Evolutionary conservation across 2,329 filamentous ascomycete genomes (phyloP).

Genomic region (Coniochaeta hoffmannii): DNA sequence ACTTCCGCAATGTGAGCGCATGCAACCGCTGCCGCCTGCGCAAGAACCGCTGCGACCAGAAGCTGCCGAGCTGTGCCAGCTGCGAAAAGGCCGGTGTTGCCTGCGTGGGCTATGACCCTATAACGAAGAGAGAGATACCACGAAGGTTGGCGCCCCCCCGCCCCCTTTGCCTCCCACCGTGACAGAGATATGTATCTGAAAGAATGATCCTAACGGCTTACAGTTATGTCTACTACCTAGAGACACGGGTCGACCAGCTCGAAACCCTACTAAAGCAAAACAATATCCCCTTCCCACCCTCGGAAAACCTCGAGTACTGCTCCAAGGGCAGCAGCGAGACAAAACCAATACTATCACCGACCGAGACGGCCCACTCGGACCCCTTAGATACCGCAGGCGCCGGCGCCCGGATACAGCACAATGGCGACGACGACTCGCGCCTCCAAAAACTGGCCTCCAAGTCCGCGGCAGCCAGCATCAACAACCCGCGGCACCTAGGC

Average conservation of each 20-base stretch:
- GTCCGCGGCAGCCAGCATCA: constrained; percentile 30
- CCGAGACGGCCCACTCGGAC: constrained; percentile 22
- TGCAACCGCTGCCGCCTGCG: constrained; percentile 88
- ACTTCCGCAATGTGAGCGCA: constrained; percentile 82
- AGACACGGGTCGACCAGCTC: constrained; percentile 76
- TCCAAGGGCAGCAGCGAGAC: constrained; percentile 38
- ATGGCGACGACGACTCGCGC: constrained; percentile 48
- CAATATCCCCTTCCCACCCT: constrained; percentile 63
- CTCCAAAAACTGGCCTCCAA: constrained; percentile 62
- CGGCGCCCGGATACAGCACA: constrained; percentile 26
- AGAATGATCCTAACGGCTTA: not conserved
- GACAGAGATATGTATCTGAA: not conserved
- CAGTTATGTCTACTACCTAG: constrained; percentile 91
- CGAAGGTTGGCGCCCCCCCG: constrained; percentile 59
- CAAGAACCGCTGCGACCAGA: constrained; percentile 94
- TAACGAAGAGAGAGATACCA: constrained; percentile 92
- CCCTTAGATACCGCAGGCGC: constrained; percentile 24
- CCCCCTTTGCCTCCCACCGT: not conserved
- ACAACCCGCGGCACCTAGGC: constrained; percentile 74
- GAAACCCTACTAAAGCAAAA: constrained; percentile 67
- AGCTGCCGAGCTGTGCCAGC: constrained; percentile 79
- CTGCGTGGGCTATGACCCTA: constrained; percentile 93
- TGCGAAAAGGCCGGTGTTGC: constrained; percentile 89
- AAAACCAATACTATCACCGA: constrained; percentile 22
- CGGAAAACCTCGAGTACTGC: constrained; percentile 60